Percentiles rank a stretch among this genome's conserved stretches.
Conservation (phyloP, 805 yeast species). For the Metschnikowia gelsemii region DNA sequence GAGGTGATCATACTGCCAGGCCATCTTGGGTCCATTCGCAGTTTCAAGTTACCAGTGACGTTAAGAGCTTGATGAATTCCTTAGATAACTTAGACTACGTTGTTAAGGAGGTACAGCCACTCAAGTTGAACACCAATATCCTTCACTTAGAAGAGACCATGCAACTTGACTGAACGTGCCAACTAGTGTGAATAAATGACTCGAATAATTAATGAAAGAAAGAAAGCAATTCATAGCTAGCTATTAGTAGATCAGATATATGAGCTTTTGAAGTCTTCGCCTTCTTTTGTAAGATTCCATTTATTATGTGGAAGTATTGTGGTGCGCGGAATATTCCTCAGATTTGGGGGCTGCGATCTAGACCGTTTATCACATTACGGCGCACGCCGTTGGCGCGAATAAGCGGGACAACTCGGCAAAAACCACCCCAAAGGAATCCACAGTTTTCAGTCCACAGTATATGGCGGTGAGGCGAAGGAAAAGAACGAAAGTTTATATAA, state of each 20-base stretch:
- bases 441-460: no score
- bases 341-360: no score
- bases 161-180: slow-evolving; percentile 19
- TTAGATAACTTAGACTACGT: slow-evolving; percentile 63
- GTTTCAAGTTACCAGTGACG: slow-evolving; percentile 56
- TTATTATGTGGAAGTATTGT: no score
- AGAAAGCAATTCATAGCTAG: no score
- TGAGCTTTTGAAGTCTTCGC: background rate
- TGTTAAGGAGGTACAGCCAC: slow-evolving; percentile 47
- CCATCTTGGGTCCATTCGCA: slow-evolving; percentile 90
- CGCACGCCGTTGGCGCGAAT: no score
- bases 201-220: no score
- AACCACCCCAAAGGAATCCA: background rate
- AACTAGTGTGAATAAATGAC: background rate
- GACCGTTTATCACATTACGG: no score
- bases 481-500: no score
- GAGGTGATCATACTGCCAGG: slow-evolving; percentile 64
- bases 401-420: background rate
- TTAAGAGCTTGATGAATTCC: slow-evolving; percentile 47
- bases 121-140: slow-evolving; percentile 16
- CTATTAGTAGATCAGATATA: no score
- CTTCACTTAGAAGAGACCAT: slow-evolving; percentile 23
- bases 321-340: no score
- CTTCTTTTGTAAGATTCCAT: background rate
- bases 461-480: no score